Evolutionary conservation across 2,329 filamentous ascomycete species (phyloP), one percentile per base, ranked within the genome.

Genomic region (Trichoderma polysporum): DNA sequence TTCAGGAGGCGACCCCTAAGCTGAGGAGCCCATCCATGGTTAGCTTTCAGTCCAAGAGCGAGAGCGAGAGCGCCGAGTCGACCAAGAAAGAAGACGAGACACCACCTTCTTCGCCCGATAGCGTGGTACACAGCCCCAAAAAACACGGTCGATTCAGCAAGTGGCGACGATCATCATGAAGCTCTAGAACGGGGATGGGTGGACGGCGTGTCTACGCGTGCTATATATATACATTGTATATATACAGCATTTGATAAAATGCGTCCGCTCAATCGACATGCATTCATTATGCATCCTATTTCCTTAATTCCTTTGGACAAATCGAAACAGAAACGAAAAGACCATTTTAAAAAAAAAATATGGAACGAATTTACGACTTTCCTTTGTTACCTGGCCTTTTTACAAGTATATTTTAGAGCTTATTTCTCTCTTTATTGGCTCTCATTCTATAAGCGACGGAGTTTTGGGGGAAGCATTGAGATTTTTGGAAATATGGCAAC

Each of bases 21-120:
- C 56, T 69, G 19, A 49, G 66, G 54, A 76, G 72, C 62, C 68
- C 70, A 12, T 76, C 75, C n/a, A 70, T 71, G 2, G 77, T 75
- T 59, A 70, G 76, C 27, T 74, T 72, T 15, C 69, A 73, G 27
- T 78, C 76, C 49, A 82, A 78, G 66, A 79, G 82, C 54, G 78
- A 74, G 27, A 72, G 74, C 37, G 79, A 81, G 68, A 83, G 81
- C 66, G 70, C 80, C 33, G 65, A 62, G 29, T 73, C 71, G 1
- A 67, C 66, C 45, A 67, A 69, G 49, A 67, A 68, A 15, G 75
- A 78, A 2, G 76, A 76, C 10, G 76, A 78, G 12, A 78, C 77
- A 17, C 77, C 77, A 10, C 77, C 77, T 0, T 79, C 76, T 6
- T 79, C 77, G 22, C 77, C 77, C 1, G 77, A 78, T 15, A 70